Evolutionary conservation across 176 grass and related monocot genomes (phyloP).

Genomic region (Rhynchospora tenuis): DNA sequence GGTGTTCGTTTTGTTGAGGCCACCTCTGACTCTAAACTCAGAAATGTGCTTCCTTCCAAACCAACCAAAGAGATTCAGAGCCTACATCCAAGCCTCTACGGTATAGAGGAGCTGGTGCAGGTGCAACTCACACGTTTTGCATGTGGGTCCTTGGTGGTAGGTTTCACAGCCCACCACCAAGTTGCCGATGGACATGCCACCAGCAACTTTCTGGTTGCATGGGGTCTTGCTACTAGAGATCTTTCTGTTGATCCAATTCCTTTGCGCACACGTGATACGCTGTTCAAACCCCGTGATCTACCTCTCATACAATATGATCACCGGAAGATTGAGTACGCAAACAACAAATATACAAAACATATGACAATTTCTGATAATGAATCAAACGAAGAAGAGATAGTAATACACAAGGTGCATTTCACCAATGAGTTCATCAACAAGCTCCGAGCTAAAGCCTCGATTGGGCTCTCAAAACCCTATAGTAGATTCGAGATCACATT

Average conservation of each 20-base stretch:
- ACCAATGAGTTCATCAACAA: constrained; percentile 50
- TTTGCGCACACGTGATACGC: neutral
- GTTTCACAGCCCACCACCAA: constrained; percentile 41
- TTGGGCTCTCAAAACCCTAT: constrained; percentile 24
- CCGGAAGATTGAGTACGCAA: constrained; percentile 33
- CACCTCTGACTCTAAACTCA: constrained; percentile 16
- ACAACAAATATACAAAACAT: neutral
- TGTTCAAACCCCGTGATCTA: constrained; percentile 27
- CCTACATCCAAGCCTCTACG: constrained; percentile 31
- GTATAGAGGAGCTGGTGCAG: constrained; percentile 41
- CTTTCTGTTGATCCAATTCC: neutral
- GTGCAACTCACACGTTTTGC: constrained; percentile 56
- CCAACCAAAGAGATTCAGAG: constrained; percentile 26
- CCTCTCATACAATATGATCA: constrained; percentile 38
- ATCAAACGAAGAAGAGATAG: neutral
- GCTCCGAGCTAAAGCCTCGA: constrained; percentile 32
- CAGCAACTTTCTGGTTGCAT: constrained; percentile 51
- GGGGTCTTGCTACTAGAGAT: constrained; percentile 42
- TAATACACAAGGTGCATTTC: constrained; percentile 63
- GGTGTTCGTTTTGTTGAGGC: constrained; percentile 48
- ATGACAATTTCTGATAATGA: neutral
- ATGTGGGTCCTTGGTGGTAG: constrained; percentile 41
- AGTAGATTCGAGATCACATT: constrained; percentile 56
- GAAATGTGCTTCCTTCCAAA: constrained; percentile 19
- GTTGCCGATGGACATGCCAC: constrained; percentile 47